Conservation (phyloP, 257 asterid species). For the Rehmannia glutinosa region DNA sequence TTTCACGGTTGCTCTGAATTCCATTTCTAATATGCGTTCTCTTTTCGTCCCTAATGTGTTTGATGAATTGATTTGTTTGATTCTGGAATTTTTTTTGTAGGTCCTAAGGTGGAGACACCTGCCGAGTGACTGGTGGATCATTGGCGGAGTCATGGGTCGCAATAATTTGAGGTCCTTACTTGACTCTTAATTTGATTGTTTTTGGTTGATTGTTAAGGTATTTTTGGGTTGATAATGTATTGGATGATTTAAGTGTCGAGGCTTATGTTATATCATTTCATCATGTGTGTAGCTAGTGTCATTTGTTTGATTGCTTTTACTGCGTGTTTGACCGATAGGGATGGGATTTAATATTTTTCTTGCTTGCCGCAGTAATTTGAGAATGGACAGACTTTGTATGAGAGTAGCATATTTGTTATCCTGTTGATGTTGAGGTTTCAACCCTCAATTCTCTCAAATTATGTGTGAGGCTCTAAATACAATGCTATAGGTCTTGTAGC, state of each 20-base stretch:
- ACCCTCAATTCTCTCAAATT: background rate
- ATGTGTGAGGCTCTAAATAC: too few species aligned
- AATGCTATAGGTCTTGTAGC: too few species aligned
- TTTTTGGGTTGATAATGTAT: background rate
- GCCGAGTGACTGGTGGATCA: too few species aligned
- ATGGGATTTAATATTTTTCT: background rate
- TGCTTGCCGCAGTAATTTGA: too few species aligned
- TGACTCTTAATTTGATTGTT: background rate
- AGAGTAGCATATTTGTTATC: background rate
- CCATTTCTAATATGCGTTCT: background rate
- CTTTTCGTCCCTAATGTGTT: too few species aligned
- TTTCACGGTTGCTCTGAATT: slow-evolving; percentile 63
- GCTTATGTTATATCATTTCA: background rate
- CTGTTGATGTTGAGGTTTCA: background rate
- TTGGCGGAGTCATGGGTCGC: background rate
- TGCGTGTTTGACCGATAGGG: background rate
- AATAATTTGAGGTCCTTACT: slow-evolving; percentile 28
- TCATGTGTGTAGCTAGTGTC: background rate
- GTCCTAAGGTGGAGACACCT: slow-evolving; percentile 44
- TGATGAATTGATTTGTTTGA: background rate
- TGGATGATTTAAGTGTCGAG: background rate
- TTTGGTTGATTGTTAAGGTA: background rate
- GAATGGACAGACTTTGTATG: background rate
- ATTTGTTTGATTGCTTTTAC: background rate
- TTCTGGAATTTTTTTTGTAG: slow-evolving; percentile 16